Base-by-base conservation (phyloP, 1,139 yeast species). In the Blastobotrys buckinghamii region DNA sequence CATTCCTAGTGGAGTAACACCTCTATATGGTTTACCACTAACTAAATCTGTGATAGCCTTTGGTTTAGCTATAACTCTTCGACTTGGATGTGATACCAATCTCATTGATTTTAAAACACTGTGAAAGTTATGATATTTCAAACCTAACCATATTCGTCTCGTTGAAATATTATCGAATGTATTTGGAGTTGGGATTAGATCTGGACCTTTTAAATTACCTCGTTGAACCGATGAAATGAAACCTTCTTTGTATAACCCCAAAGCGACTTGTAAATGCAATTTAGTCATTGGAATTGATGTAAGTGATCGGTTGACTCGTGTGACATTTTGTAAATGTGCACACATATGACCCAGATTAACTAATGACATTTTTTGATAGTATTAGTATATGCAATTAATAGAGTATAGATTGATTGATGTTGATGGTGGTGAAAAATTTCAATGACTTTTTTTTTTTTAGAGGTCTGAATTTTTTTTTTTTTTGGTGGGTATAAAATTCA, bases 171-270 rank as follows among this genome's bases (percentile, higher is more conserved):
- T 90, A 64, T 87, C 96, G 39, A 84, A 89, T 0, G 97, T 89
- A 27, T 86, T 88, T 35, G 89, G 95, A 0, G 79, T 81, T 16
- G 86, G 84, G 13, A 63, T 69, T 33, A 61, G 61, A 65, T 94
- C 97, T 16, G 98, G 98, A 0, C 97, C 97, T n/a, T 76, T 67
- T 3, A 79, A 73, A n/a, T 94, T 84, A 3, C 98, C 99, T 59
- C 87, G 78, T 64, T 86, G 95, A 47, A 94, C 77, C 9, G 89
- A 78, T 1, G 89, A 78, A 47, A 94, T 73, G 66, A 90, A 88
- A 1, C 99, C 99, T 68, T 90, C 95, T 57, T 82, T 84, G 70
- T 92, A 87, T 44, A 92, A 77, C 37, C 90, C 92, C 49, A 86
- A 73, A 12, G 95, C 87, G 46, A 92, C 76, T 61, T 85, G 88